A percentile compares a stretch with the other conserved stretches of the same genome.
Conservation (phyloP, 495 filamentous ascomycete species). For the Amphirosellinia nigrospora region DNA sequence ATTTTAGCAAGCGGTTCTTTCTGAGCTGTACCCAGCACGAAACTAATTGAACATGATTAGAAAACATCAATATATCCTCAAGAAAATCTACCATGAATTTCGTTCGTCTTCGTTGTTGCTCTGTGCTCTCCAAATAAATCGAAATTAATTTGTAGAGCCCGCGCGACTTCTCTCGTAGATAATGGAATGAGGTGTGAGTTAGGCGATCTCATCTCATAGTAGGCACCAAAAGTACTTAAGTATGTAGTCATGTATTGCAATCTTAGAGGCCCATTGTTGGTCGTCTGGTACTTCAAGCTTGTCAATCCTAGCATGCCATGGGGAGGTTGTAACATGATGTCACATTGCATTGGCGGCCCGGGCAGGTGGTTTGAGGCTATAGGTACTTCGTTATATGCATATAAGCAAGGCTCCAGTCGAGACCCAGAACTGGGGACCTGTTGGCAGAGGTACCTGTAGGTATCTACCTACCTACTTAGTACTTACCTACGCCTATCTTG, state of each 20-base stretch:
- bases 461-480: neutral
- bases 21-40: neutral
- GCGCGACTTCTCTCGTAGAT: neutral
- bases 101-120: neutral
- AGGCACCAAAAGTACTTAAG: too few relatives aligned
- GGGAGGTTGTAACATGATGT: too few relatives aligned
- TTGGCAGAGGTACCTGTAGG: too few relatives aligned
- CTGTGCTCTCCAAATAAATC: neutral
- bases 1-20: neutral
- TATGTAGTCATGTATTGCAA: neutral
- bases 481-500: too few relatives aligned
- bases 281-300: too few relatives aligned
- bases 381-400: conserved; percentile 26
- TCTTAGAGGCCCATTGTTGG: too few relatives aligned
- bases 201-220: neutral
- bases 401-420: neutral
- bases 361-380: neutral
- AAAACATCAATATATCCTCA: neutral
- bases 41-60: conserved; percentile 5
- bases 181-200: neutral
- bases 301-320: too few relatives aligned
- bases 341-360: neutral
- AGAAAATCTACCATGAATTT: neutral
- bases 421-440: neutral
- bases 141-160: neutral